Conservation (phyloP, 2,329 filamentous ascomycete genomes). For the Lachnellula occidentalis region DNA sequence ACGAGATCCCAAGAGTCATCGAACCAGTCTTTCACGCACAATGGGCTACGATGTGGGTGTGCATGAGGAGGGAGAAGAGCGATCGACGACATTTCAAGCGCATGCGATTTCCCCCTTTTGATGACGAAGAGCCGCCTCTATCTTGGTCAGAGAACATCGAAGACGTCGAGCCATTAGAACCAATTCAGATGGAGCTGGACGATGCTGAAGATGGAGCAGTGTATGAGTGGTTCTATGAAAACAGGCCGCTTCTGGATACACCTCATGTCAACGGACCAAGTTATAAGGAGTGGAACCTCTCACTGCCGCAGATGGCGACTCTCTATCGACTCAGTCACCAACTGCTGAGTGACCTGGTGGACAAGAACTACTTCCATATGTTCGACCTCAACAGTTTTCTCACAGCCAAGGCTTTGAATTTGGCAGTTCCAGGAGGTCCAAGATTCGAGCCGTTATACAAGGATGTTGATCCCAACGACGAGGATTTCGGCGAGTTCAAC, state of each 20-base stretch:
- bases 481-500: constrained; percentile 99
- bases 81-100: constrained; percentile 94
- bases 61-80: constrained; percentile 96
- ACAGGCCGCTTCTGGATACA: constrained; percentile 83
- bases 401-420: constrained; percentile 93
- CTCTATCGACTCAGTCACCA: constrained; percentile 89
- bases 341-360: constrained; percentile 83
- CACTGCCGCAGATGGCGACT: constrained; percentile 91
- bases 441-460: constrained; percentile 97
- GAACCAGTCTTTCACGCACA: constrained; percentile 97
- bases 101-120: constrained; percentile 98
- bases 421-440: constrained; percentile 94
- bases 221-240: constrained; percentile 97
- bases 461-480: constrained; percentile 96
- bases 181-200: constrained; percentile 97
- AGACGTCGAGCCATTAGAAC: constrained; percentile 93
- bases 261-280: constrained; percentile 92
- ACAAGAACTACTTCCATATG: constrained; percentile 97
- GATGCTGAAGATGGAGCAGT: constrained; percentile 88
- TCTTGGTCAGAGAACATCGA: constrained; percentile 99
- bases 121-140: constrained; percentile 94
- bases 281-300: constrained; percentile 93
- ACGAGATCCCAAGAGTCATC: constrained; percentile 93
- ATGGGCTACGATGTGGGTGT: constrained; percentile 99
- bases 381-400: constrained; percentile 94